phyloP scores from a whole-genome alignment of 805 yeast genomes.

The Kurtzmaniella fragi region DNA sequence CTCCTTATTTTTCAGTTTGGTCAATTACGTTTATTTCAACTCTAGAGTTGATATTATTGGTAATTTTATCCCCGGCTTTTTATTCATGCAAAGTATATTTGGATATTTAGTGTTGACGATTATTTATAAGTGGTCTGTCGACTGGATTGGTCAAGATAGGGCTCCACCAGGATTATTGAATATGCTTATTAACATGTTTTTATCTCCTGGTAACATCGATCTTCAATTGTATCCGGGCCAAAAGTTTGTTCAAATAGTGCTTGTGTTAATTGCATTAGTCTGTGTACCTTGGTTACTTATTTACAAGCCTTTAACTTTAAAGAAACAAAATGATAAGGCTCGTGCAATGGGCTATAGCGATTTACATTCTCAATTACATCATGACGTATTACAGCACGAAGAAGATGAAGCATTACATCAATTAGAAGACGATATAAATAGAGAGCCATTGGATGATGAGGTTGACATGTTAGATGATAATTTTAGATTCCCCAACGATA shows the following conservation, averaged over 20 bases:
- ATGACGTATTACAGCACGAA: constrained; percentile 32
- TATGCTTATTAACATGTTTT: constrained; percentile 72
- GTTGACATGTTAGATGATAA: constrained; percentile 17
- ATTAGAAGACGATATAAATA: constrained; percentile 10
- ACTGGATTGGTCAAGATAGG: constrained; percentile 58
- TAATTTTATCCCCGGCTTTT: constrained; percentile 66
- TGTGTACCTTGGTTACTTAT: constrained; percentile 75
- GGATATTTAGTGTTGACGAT: constrained; percentile 66
- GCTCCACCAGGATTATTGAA: constrained; percentile 72
- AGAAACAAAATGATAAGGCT: constrained; percentile 33
- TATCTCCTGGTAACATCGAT: constrained; percentile 65
- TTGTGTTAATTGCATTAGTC: constrained; percentile 53
- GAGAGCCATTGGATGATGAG: constrained; percentile 11
- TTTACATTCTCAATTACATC: constrained; percentile 24
- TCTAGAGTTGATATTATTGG: constrained; percentile 64
- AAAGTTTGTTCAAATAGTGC: constrained; percentile 51
- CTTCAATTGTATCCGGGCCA: constrained; percentile 66
- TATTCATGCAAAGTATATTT: constrained; percentile 73
- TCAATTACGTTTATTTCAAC: constrained; percentile 52
- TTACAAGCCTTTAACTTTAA: constrained; percentile 53
- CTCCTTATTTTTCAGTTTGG: constrained; percentile 63
- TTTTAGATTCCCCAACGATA: constrained; percentile 36
- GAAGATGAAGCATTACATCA: constrained; percentile 29
- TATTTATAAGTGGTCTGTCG: constrained; percentile 68
- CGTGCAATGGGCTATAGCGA: constrained; percentile 34